phyloP scores from a whole-genome alignment of 1,284 basidiomycete genomes.

The Ceratobasidium theobromae region DNA sequence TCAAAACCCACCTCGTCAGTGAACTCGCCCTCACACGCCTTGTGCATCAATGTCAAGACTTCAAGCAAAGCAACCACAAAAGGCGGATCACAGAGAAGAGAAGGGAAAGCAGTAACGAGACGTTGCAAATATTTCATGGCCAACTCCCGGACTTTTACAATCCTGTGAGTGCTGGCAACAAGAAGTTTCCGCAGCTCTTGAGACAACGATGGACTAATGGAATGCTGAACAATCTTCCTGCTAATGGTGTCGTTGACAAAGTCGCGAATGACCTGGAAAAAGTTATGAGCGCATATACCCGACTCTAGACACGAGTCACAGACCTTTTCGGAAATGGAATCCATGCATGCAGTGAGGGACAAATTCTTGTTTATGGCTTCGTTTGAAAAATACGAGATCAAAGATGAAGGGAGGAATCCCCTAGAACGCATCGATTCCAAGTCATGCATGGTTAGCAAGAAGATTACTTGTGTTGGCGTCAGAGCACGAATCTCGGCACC shows the following conservation, averaged over 20 bases:
- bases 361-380: conserved; percentile 76
- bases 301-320: conserved; percentile 28
- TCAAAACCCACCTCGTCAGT: conserved; percentile 73
- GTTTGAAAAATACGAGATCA: conserved; percentile 89
- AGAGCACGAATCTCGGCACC: conserved; percentile 74
- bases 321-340: conserved; percentile 85
- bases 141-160: conserved; percentile 77
- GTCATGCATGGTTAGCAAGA: conserved; percentile 85
- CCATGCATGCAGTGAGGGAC: conserved; percentile 73
- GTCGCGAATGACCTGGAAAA: conserved; percentile 66
- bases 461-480: conserved; percentile 82
- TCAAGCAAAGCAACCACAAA: conserved; percentile 91
- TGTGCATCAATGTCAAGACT: conserved; percentile 84
- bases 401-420: conserved; percentile 75
- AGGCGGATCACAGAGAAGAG: conserved; percentile 86
- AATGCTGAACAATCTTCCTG: conserved; percentile 73
- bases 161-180: conserved; percentile 79
- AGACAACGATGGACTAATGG: conserved; percentile 71
- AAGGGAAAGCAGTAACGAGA: conserved; percentile 90
- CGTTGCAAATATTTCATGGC: conserved; percentile 83
- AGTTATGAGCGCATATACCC: not conserved
- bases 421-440: conserved; percentile 87
- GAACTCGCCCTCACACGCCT: conserved; percentile 89
- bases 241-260: conserved; percentile 67
- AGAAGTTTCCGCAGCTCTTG: conserved; percentile 77